Base-by-base conservation (phyloP, 2,329 filamentous ascomycete genomes). In the Ophiostoma perfectum region DNA sequence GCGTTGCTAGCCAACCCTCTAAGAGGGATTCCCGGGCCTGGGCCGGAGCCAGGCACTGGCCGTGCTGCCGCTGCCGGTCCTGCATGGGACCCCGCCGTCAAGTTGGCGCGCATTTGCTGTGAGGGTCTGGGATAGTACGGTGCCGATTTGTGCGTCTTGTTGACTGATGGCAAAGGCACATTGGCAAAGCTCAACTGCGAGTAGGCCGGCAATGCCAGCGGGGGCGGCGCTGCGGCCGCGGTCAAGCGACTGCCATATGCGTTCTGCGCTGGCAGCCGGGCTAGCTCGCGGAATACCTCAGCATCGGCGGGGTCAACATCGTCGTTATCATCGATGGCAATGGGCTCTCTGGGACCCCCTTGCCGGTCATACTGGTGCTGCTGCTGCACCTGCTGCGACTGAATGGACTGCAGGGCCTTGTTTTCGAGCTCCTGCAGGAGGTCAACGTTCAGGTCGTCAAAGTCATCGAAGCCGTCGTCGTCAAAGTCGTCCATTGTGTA, bases 341-440 rank as follows among this genome's bases (percentile, higher is more conserved):
- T 58, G 14, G 62, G 41, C 5, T 52, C 55, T 38, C 38, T 44
- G 18, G 36, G 16, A n/a, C 49, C 5, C 1, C 45, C 27, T 18
- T 44, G 62, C 41, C n/a, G 47, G 36, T 12, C 27, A 49, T 60
- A 62, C 27, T 71, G 67, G 12, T 39, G 63, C 6, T 68, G 63
- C 39, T 42, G 62, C 45, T 62, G 39, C 12, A 60, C 55, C 5
- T 71, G 70, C 42, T 66, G 72, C 11, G 74, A 73, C 39, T 75
- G 74, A 38, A 76, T 76, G 16, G 77, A 75, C 58, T 76, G 76
- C n/a, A 78, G 71, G 2, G 78, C 75, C 39, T 77, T 83, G 73
- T 84, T 83, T 74, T 90, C 88, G 71, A 90, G 83, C 74, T 88
- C 86, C 73, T 86, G 81, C 3, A 90, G 78, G 64, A 80, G 80